phyloP scores from a whole-genome alignment of 805 yeast genomes.

The Candida nitratophila region DNA sequence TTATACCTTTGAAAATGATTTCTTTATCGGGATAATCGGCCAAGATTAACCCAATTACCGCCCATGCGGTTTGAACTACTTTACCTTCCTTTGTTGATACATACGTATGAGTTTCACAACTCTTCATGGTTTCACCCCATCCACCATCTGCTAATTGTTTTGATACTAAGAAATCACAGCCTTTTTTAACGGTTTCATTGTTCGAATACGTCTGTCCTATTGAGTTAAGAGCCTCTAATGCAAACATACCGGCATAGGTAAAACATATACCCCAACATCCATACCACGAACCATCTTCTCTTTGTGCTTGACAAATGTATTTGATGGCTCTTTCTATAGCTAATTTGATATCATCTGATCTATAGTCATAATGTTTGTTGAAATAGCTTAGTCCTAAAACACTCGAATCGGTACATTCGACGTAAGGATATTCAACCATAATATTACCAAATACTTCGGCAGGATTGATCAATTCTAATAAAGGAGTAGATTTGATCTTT shows the following conservation, averaged over 20 bases:
- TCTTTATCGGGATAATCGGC: conserved; percentile 71
- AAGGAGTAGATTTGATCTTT: conserved; percentile 69
- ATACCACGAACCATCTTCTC: conserved; percentile 89
- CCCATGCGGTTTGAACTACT: conserved; percentile 94
- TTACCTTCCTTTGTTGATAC: conserved; percentile 53
- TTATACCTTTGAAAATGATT: conserved; percentile 58
- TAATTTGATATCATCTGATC: conserved; percentile 53
- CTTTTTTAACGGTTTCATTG: conserved; percentile 55
- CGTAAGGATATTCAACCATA: conserved; percentile 98
- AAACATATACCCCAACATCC: conserved; percentile 98
- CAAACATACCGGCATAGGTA: conserved; percentile 97
- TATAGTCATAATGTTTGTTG: conserved; percentile 56
- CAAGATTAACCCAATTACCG: conserved; percentile 67
- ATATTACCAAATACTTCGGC: conserved; percentile 98
- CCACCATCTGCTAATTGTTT: conserved; percentile 89
- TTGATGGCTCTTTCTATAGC: conserved; percentile 70
- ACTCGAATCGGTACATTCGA: conserved; percentile 95
- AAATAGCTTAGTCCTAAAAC: conserved; percentile 84
- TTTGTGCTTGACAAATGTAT: conserved; percentile 65
- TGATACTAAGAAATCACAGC: conserved; percentile 76
- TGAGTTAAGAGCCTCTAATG: conserved; percentile 80
- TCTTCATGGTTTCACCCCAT: conserved; percentile 94
- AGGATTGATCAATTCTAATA: conserved; percentile 76
- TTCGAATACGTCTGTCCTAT: conserved; percentile 59
- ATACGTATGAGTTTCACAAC: conserved; percentile 74